Evolutionary conservation across 139 green algal genomes (phyloP).

Genomic region (Chlamydomonas schloesseri): DNA sequence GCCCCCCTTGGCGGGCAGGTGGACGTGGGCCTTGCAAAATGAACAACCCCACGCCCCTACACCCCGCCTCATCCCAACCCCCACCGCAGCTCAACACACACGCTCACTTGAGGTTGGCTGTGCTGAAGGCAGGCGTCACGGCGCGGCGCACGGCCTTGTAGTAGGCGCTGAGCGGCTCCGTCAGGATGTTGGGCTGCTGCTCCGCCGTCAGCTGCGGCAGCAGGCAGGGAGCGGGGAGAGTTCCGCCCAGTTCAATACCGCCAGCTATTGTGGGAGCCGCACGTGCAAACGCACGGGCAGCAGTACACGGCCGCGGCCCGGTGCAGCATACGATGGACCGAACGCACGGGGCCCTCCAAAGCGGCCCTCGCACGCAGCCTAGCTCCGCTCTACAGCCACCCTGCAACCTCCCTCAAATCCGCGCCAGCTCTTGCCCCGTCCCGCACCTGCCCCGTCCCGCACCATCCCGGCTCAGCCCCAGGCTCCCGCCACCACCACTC

Average conservation of each 20-base stretch:
- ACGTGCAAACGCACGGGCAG: neutral
- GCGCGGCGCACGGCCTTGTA: neutral
- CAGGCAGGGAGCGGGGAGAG: neutral
- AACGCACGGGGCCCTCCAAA: too few relatives aligned
- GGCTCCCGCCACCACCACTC: neutral
- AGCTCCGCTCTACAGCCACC: neutral
- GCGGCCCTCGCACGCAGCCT: too few relatives aligned
- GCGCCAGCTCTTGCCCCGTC: too few relatives aligned
- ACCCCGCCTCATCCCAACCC: too few relatives aligned
- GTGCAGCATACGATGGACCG: neutral
- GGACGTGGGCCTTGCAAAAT: too few relatives aligned
- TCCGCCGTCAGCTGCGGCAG: neutral
- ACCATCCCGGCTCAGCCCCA: too few relatives aligned
- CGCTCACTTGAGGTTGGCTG: constrained; percentile 1
- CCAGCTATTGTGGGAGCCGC: neutral
- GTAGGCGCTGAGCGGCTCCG: neutral
- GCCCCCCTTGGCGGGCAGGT: too few relatives aligned
- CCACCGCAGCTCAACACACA: neutral
- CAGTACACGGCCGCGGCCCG: too few relatives aligned
- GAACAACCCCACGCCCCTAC: too few relatives aligned
- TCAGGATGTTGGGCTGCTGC: neutral
- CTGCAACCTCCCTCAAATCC: neutral
- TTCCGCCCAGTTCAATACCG: too few relatives aligned
- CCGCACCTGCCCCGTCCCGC: too few relatives aligned
- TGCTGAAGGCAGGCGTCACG: constrained; percentile 6